phyloP scores from a whole-genome alignment of 371 early-diverging fungal species.

The Mortierella sp. region DNA sequence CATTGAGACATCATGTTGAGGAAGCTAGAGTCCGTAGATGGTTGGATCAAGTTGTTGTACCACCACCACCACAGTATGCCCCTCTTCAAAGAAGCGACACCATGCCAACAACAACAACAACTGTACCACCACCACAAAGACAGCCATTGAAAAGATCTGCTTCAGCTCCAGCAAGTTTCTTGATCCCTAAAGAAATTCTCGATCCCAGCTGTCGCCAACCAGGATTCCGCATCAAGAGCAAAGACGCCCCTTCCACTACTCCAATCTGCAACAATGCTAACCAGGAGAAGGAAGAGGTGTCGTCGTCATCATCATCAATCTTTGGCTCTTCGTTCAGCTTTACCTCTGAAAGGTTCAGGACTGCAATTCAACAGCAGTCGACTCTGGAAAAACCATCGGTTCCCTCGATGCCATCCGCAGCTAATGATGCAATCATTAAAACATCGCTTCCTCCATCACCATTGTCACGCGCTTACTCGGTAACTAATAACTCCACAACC shows the following conservation, averaged over 20 bases:
- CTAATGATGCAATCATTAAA: too few species aligned
- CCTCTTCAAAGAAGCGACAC: background rate
- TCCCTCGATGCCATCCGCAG: background rate
- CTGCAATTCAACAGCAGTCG: constrained; percentile 23
- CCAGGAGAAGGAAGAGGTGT: background rate
- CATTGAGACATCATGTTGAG: constrained; percentile 36
- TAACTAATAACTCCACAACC: background rate
- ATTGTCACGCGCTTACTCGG: background rate
- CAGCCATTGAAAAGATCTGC: background rate
- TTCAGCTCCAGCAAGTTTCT: constrained; percentile 21
- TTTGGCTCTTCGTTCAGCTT: constrained; percentile 33
- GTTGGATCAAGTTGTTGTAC: constrained; percentile 40
- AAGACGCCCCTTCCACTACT: background rate
- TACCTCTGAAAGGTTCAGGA: constrained; percentile 45
- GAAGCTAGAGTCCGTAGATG: constrained; percentile 32
- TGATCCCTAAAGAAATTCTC: constrained; percentile 51
- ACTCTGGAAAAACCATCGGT: constrained; percentile 5
- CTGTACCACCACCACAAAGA: background rate
- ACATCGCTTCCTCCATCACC: background rate
- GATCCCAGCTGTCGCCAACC: constrained; percentile 43
- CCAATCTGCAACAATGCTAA: background rate
- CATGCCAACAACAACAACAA: background rate
- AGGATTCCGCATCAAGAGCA: constrained; percentile 40
- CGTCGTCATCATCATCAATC: background rate
- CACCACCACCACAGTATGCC: background rate